Evolutionary conservation across 2,329 filamentous ascomycete genomes (phyloP).

Genomic region (Bretziella fagacearum): DNA sequence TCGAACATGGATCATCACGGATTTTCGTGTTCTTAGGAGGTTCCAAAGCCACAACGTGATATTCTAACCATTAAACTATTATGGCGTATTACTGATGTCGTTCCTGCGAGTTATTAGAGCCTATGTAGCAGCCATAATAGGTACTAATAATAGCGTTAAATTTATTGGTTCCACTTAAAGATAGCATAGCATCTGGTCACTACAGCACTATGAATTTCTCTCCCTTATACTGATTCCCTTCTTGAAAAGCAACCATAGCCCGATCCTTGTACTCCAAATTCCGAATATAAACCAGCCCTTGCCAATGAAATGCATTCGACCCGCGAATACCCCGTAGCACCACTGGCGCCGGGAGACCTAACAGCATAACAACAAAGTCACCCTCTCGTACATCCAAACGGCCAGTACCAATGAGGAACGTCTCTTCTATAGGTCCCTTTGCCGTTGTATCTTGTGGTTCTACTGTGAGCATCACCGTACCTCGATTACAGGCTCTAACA

Average conservation of each 20-base stretch:
- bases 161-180: neutral
- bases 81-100: neutral
- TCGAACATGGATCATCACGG: neutral
- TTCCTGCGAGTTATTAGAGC: neutral
- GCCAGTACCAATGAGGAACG: neutral
- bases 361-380: conserved; percentile 6
- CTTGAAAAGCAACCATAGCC: conserved; percentile 1
- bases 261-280: conserved; percentile 3
- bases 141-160: neutral
- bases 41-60: neutral
- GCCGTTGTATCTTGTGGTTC: neutral
- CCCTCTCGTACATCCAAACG: conserved; percentile 4
- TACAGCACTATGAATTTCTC: conserved; percentile 1
- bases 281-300: neutral
- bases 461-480: neutral
- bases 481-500: neutral
- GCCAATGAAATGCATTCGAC: neutral
- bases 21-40: neutral
- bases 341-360: neutral
- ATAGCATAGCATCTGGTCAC: neutral
- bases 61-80: conserved; percentile 2
- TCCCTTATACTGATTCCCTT: neutral
- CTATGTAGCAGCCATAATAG: neutral
- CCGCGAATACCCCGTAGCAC: neutral
- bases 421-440: neutral